Percentiles rank a stretch among this genome's conserved stretches.
Conservation (phyloP, 2,329 filamentous ascomycete species). For the Fusarium albidum region DNA sequence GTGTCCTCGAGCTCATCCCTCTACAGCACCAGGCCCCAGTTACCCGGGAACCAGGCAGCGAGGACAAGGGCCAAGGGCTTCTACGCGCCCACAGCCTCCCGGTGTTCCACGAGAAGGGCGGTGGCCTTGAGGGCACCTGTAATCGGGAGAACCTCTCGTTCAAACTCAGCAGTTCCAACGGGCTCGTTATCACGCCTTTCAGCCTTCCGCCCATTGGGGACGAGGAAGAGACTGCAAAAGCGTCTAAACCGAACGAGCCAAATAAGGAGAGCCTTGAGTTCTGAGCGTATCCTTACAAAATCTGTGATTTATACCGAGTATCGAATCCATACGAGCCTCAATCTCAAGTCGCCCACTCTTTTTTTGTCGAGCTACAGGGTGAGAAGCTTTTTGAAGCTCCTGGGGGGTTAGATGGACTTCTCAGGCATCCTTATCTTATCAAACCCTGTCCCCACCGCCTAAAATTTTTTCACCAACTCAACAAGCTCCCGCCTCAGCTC, state of each 20-base stretch:
- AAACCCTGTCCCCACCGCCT: constrained; percentile 25
- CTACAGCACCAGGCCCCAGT: constrained; percentile 64
- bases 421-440: constrained; percentile 23
- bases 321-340: too few relatives aligned
- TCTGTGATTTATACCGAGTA: neutral
- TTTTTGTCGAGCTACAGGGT: too few relatives aligned
- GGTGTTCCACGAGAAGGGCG: constrained; percentile 86
- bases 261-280: constrained; percentile 78
- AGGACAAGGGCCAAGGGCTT: constrained; percentile 81
- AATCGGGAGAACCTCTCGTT: constrained; percentile 90
- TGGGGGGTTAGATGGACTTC: constrained; percentile 1
- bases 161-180: constrained; percentile 79
- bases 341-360: neutral
- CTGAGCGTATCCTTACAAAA: constrained; percentile 48
- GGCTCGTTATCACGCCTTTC: constrained; percentile 86
- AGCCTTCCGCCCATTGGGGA: constrained; percentile 87
- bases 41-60: constrained; percentile 65
- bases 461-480: constrained; percentile 36
- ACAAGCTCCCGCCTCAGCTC: constrained; percentile 24
- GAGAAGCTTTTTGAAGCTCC: neutral
- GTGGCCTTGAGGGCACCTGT: constrained; percentile 73
- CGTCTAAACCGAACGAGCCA: constrained; percentile 58
- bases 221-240: constrained; percentile 56
- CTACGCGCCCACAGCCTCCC: constrained; percentile 84
- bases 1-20: constrained; percentile 84